These are phyloP conservation scores for Candida nitratophila DNA, from an alignment of 805 yeast genomes.

Conservation along the genomic window DNA sequence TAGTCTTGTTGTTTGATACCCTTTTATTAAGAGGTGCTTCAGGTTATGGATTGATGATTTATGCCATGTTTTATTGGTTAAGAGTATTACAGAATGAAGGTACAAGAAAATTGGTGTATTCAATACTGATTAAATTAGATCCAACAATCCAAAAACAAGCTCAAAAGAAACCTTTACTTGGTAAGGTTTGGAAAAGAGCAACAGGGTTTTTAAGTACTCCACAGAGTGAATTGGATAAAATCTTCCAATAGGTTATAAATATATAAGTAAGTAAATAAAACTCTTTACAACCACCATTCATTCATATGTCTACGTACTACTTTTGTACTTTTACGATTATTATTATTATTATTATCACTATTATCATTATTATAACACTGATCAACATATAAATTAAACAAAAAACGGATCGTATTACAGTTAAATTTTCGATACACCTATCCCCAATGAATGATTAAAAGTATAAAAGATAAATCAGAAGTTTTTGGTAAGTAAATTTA, in stretches of 20 bases:
- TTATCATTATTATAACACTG: background rate
- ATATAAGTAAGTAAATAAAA: too few relatives aligned
- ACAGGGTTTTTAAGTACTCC: constrained; percentile 35
- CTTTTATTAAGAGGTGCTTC: constrained; percentile 56
- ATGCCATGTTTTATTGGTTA: constrained; percentile 60
- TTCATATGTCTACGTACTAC: background rate
- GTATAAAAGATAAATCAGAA: background rate
- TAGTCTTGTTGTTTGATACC: constrained; percentile 52
- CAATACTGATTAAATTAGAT: constrained; percentile 37
- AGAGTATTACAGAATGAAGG: constrained; percentile 51
- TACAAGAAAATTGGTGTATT: constrained; percentile 36
- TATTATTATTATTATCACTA: too few relatives aligned
- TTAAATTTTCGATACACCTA: too few relatives aligned
- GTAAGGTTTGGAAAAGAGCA: constrained; percentile 30
- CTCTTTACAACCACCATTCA: too few relatives aligned
- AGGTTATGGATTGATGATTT: constrained; percentile 58
- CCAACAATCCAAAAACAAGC: constrained; percentile 28
- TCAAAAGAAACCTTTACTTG: constrained; percentile 38
- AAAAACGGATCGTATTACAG: background rate
- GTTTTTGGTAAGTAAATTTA: constrained; percentile 33
- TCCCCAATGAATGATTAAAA: too few relatives aligned
- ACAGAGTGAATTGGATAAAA: constrained; percentile 26
- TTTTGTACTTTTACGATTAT: background rate
- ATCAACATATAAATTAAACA: background rate
- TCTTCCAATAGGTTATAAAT: background rate